Base-by-base conservation (phyloP, 179 eudicot genomes). In the Vitellaria paradoxa region DNA sequence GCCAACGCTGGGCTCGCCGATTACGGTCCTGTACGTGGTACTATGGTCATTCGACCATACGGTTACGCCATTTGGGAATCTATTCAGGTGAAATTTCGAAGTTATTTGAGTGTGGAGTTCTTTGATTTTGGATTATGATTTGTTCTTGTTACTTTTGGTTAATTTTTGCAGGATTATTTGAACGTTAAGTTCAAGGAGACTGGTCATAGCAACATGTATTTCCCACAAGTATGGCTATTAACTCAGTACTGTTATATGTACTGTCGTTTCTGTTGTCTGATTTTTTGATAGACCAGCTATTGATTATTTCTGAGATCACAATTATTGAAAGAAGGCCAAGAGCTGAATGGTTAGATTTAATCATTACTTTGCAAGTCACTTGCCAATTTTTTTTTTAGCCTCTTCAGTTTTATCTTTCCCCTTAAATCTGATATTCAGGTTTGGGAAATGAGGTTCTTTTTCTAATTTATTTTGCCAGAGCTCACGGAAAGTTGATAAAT, bases 31-130 rank as follows among this genome's bases (percentile, higher is more conserved):
- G 99, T 96, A 30, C 89, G 99, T 7, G 99, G 99, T 24, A 96
- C 99, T 46, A 93, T 96, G 92, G 99, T 96, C 76, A 96, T 96
- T 78, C 93, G 99, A 12, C 99, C 99, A 45, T 96, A 96, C 62
- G 99, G 97, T 64, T 96, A 96, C 57, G 99, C 99, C 57, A 96
- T 96, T 64, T 96, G 98, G 99, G 99, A 96, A 83, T 89, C 93
- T 6, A 96, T 96, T 84, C 99, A 96, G 95, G 99, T 91, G 17
- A 9, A 52, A 14, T 9, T 52, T 52, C 15, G 12, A 14, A 52
- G 21, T 57, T 10, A 46, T 7, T 57, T 60, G 12, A 6, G 56
- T 10, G 56, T 10, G 12, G 45, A 52, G 14, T 52, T 52, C 1
- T 14, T 73, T 13, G 30, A 42, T 59, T 52, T 15, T 55, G 55